Evolutionary conservation across 1,139 yeast genomes (phyloP), one percentile per base, ranked within the genome.

Genomic region (Yamadazyma diddensiae): DNA sequence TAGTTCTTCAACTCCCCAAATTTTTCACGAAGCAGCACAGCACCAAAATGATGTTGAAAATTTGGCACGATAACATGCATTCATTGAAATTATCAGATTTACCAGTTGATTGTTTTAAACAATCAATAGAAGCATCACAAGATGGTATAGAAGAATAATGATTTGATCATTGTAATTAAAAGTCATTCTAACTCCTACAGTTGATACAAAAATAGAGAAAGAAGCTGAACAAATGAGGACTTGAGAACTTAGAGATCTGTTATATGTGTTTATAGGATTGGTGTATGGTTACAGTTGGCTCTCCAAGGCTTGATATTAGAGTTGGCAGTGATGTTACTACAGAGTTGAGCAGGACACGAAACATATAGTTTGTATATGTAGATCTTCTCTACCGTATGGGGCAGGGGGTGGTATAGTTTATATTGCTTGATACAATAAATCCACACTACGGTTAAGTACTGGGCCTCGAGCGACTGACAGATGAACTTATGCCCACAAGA

Each of bases 181-280:
- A 7, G 84, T 73, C 73, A 76, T 70, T 39, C 87, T 62, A 13
- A 74, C 80, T 19, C 88, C 88, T 36, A 79, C 66, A 34, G 72
- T 68, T 30, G 77, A 41, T 37, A 62, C 51, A 9, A 53, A 44
- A 29, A 68, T 46, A 8, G 60, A 50, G 58, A 77, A 77, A 1
- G 68, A 62, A 10, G 68, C 50, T 3, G 81, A 70, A 13, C 78
- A 70, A 23, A 74, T 59, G 27, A 66, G 67, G 3, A 77, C 58
- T 28, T 63, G 55, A 3, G 67, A 63, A 5, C 77, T 55, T 24
- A 79, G 52, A 25, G 59, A 53, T 37, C 78, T 60, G 21, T 70
- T 57, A 21, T 62, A 61, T 1, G 57, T 53, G 34, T 57, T 53
- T 23, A 67, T 40, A 8, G 64, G 60, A 6, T 46, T 39, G 17